phyloP scores from a whole-genome alignment of 345 rosid species.

The Syzygium jambos region DNA sequence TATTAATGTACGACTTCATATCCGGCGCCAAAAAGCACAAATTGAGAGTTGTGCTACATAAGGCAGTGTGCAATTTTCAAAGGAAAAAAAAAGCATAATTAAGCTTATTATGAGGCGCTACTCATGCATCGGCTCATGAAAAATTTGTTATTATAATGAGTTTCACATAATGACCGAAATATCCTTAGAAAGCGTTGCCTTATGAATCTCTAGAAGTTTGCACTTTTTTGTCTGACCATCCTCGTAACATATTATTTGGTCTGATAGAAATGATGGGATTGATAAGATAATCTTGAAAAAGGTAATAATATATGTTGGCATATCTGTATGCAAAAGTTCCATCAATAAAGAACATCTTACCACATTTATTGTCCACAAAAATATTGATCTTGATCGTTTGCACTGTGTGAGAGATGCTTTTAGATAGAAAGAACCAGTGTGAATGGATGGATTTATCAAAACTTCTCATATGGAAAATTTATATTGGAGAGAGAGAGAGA shows the following conservation, averaged over 20 bases:
- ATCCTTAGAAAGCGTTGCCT: neutral
- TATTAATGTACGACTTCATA: neutral
- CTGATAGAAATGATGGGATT: neutral
- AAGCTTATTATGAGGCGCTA: neutral
- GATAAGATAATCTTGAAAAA: neutral
- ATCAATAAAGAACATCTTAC: neutral
- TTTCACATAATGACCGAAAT: neutral
- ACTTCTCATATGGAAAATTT: neutral
- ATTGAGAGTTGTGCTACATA: neutral
- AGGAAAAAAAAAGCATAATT: neutral
- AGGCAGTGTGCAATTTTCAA: neutral
- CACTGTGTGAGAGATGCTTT: neutral
- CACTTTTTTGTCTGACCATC: neutral
- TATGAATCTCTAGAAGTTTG: neutral
- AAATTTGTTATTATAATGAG: neutral
- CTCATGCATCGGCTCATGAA: neutral
- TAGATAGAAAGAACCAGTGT: neutral
- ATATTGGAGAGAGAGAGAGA: neutral
- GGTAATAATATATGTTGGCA: neutral
- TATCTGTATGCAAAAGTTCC: neutral
- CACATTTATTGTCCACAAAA: neutral
- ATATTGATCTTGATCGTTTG: neutral
- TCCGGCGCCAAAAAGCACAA: neutral
- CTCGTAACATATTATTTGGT: neutral
- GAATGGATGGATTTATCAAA: neutral